Conservation (phyloP, 306 rosid genomes). For the Trifolium pratense region DNA sequence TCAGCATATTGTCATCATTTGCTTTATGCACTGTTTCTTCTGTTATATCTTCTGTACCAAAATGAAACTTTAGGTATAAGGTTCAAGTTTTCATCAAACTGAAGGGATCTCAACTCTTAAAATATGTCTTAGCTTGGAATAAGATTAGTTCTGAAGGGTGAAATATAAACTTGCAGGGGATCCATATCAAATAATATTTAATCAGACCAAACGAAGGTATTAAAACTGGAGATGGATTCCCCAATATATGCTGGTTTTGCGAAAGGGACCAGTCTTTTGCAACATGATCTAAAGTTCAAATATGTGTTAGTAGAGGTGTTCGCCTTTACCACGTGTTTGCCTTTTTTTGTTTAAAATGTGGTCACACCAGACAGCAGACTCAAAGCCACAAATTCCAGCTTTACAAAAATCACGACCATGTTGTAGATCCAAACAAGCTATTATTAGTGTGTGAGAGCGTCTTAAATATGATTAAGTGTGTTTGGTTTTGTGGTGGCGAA, state of each 20-base stretch:
- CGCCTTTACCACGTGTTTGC: too few relatives aligned
- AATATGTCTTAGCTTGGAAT: neutral
- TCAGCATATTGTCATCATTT: slow-evolving; percentile 12
- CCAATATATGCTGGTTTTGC: neutral
- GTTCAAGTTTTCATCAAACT: neutral
- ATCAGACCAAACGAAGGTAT: neutral
- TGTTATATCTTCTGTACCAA: neutral
- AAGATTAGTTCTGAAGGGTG: neutral
- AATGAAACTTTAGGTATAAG: neutral
- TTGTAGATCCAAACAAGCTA: too few relatives aligned
- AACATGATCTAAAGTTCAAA: too few relatives aligned
- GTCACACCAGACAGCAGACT: too few relatives aligned
- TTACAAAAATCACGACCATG: too few relatives aligned
- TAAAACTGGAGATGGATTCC: neutral
- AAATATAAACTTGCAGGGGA: neutral
- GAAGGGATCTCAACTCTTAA: neutral
- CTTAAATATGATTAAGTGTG: too few relatives aligned
- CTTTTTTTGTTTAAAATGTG: too few relatives aligned
- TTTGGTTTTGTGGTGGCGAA: too few relatives aligned
- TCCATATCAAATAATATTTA: slow-evolving; percentile 1
- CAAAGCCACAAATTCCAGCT: too few relatives aligned
- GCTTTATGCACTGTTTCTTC: slow-evolving; percentile 11
- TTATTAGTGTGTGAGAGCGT: too few relatives aligned
- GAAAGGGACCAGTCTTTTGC: neutral
- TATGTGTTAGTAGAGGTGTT: too few relatives aligned